Conservation (phyloP, 2,329 filamentous ascomycete species). For the Fusarium tjaetaba region DNA sequence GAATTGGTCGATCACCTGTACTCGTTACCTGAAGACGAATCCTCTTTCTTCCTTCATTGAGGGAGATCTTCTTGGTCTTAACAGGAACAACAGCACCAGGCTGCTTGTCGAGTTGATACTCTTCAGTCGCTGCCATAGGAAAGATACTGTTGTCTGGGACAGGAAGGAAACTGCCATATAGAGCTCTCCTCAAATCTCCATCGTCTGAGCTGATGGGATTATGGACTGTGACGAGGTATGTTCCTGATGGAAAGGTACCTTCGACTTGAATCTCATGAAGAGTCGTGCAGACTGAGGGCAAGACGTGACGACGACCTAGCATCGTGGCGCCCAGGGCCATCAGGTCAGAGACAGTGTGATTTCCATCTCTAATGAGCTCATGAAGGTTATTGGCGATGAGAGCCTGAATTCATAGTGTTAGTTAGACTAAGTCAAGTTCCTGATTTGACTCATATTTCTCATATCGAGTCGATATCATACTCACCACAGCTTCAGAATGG, state of each 20-base stretch:
- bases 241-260: constrained; percentile 89
- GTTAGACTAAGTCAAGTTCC: neutral
- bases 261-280: constrained; percentile 91
- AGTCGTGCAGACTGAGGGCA: constrained; percentile 81
- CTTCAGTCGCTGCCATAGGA: constrained; percentile 68
- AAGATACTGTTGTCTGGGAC: constrained; percentile 77
- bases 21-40: constrained; percentile 82
- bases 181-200: constrained; percentile 83
- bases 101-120: constrained; percentile 73
- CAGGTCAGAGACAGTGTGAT: constrained; percentile 89
- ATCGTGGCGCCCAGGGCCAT: constrained; percentile 92
- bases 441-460: neutral
- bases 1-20: constrained; percentile 88
- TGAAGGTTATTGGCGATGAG: constrained; percentile 90
- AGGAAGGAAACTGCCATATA: constrained; percentile 92
- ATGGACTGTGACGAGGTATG: constrained; percentile 94
- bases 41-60: constrained; percentile 80
- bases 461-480: constrained; percentile 16
- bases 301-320: constrained; percentile 91
- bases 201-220: constrained; percentile 88
- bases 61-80: constrained; percentile 70
- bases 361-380: constrained; percentile 97
- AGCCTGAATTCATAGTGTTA: constrained; percentile 58
- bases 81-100: constrained; percentile 83
- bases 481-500: constrained; percentile 85